Percentiles rank a stretch among this genome's conserved stretches.
phyloP scores from a whole-genome alignment of 2,329 filamentous ascomycete genomes.

The Colletotrichum musicola region DNA sequence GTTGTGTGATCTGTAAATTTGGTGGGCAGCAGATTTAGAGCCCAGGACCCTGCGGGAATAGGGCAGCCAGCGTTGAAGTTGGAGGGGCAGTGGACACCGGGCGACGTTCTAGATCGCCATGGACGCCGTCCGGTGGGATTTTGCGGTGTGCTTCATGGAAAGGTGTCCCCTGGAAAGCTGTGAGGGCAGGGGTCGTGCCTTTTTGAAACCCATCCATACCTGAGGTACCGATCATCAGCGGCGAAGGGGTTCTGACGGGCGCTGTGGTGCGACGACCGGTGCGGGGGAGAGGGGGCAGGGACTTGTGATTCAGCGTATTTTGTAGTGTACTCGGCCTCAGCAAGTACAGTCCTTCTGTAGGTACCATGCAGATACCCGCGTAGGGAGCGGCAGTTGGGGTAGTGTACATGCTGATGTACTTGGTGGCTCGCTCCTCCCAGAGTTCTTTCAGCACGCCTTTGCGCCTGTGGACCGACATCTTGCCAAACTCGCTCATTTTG shows the following conservation, averaged over 20 bases:
- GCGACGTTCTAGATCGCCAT: constrained; percentile 35
- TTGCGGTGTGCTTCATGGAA: constrained; percentile 34
- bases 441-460: no score
- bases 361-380: no score
- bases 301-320: neutral
- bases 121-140: constrained; percentile 27
- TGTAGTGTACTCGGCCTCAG: neutral
- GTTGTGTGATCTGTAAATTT: constrained; percentile 2
- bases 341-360: neutral
- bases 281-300: constrained; percentile 19
- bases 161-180: constrained; percentile 27
- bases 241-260: constrained; percentile 7
- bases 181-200: neutral
- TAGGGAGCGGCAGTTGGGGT: no score
- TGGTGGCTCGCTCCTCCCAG: no score
- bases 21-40: constrained; percentile 9
- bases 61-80: neutral
- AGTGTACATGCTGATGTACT: no score
- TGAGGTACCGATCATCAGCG: neutral
- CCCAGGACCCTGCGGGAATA: constrained; percentile 11
- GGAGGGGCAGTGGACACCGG: constrained; percentile 10
- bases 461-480: neutral
- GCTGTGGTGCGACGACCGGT: constrained; percentile 28
- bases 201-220: no score
- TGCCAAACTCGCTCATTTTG: constrained; percentile 21